Percentiles rank a stretch among this genome's conserved stretches.
phyloP scores from a whole-genome alignment of 805 yeast genomes.

The Myxozyma vanderwaltii region DNA sequence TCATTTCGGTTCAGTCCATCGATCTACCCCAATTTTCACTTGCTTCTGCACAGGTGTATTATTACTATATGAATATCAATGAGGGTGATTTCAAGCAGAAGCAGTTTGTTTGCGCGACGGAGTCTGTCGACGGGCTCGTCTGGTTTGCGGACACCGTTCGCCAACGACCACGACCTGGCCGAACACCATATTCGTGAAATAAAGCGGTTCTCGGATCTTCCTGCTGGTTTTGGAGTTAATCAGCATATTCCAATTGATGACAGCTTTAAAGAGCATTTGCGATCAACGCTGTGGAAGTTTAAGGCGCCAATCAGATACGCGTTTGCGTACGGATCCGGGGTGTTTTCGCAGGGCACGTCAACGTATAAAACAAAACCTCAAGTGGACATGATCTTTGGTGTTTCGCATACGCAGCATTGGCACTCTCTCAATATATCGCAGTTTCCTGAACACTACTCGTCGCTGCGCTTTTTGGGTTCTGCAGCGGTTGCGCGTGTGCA shows the following conservation, averaged over 20 bases:
- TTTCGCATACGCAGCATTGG: slow-evolving; percentile 72
- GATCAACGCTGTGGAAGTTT: slow-evolving; percentile 57
- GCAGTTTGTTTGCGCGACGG: background rate
- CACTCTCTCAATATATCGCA: slow-evolving; percentile 70
- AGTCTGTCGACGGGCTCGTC: background rate
- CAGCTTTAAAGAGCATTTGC: slow-evolving; percentile 50
- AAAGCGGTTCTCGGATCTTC: slow-evolving; percentile 48
- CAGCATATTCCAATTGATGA: slow-evolving; percentile 55
- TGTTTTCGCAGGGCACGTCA: slow-evolving; percentile 67
- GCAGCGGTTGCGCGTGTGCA: slow-evolving; percentile 59
- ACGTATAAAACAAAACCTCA: slow-evolving; percentile 55
- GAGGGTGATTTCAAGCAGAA: background rate
- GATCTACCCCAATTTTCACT: no score
- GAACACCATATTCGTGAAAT: slow-evolving; percentile 18
- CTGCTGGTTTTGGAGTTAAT: slow-evolving; percentile 60
- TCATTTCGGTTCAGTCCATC: no score
- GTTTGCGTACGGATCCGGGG: slow-evolving; percentile 95
- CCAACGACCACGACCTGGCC: slow-evolving; percentile 2
- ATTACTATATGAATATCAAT: no score
- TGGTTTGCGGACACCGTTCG: background rate
- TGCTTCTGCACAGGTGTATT: no score
- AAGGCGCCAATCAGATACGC: slow-evolving; percentile 75
- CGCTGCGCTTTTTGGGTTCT: slow-evolving; percentile 61
- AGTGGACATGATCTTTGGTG: slow-evolving; percentile 83
- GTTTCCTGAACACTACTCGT: slow-evolving; percentile 77